A percentile compares a stretch with the other conserved stretches of the same genome.
Conservation (phyloP, 441 rosid genomes). For the Adansonia gregorii region DNA sequence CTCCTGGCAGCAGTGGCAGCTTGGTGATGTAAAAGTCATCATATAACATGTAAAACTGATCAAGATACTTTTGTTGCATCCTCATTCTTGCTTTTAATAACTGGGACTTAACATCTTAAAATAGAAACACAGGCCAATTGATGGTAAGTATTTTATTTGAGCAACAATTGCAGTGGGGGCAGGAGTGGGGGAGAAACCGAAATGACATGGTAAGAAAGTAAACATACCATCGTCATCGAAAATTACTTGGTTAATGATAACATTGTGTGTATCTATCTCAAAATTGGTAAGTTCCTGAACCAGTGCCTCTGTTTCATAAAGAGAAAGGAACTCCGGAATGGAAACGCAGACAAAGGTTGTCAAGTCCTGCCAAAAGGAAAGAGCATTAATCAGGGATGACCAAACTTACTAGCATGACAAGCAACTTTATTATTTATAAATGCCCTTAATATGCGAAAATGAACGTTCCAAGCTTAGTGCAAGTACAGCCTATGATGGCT, state of each 20-base stretch:
- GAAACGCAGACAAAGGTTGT: slow-evolving; percentile 96
- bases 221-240: slow-evolving; percentile 77
- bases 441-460: background rate
- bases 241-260: slow-evolving; percentile 94
- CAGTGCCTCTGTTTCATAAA: slow-evolving; percentile 95
- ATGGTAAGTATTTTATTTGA: slow-evolving; percentile 21
- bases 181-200: background rate
- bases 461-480: background rate
- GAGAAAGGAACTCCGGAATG: slow-evolving; percentile 98
- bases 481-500: background rate
- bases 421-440: background rate
- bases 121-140: slow-evolving; percentile 22
- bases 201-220: slow-evolving; percentile 8
- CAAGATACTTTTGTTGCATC: slow-evolving; percentile 97
- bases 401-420: slow-evolving; percentile 1
- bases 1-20: slow-evolving; percentile 91
- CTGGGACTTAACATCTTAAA: slow-evolving; percentile 78
- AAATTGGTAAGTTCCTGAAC: slow-evolving; percentile 99
- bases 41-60: slow-evolving; percentile 95
- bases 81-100: slow-evolving; percentile 90
- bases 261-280: slow-evolving; percentile 96
- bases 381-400: slow-evolving; percentile 1
- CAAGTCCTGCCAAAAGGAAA: slow-evolving; percentile 65
- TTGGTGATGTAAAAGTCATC: slow-evolving; percentile 96
- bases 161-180: slow-evolving; percentile 17